Percentiles rank a stretch among this genome's conserved stretches.
phyloP scores from a whole-genome alignment of 1,284 basidiomycete genomes.

The Puccinia sorghi region DNA sequence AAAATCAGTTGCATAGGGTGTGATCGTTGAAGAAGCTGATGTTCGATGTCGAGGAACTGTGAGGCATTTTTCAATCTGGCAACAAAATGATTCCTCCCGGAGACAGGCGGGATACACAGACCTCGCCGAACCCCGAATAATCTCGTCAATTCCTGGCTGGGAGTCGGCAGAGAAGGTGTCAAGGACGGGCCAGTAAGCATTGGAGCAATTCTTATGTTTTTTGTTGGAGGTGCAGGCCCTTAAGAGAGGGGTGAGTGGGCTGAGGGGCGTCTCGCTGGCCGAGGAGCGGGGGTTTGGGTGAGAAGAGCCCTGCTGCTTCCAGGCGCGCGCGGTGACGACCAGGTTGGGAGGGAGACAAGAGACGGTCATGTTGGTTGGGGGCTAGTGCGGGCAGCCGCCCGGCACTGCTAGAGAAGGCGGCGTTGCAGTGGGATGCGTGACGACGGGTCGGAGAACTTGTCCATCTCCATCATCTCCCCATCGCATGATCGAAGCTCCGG shows the following conservation, averaged over 20 bases:
- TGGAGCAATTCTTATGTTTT: too few relatives aligned
- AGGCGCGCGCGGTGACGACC: neutral
- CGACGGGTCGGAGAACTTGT: conserved; percentile 3
- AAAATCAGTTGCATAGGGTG: too few relatives aligned
- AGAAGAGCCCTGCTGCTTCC: conserved; percentile 18
- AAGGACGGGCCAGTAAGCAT: too few relatives aligned
- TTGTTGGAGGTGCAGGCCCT: conserved; percentile 16
- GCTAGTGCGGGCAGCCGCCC: conserved; percentile 31
- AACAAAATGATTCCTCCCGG: too few relatives aligned
- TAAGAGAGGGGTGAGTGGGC: conserved; percentile 31
- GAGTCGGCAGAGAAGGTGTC: too few relatives aligned
- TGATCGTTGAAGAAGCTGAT: too few relatives aligned
- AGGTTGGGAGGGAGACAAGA: neutral
- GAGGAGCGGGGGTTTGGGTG: neutral
- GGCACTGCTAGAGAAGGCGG: conserved; percentile 23
- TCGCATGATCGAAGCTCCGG: conserved; percentile 25
- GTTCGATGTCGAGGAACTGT: too few relatives aligned
- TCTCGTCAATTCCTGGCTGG: too few relatives aligned
- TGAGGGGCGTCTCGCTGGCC: conserved; percentile 12
- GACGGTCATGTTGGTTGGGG: neutral
- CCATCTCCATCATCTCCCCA: conserved; percentile 20
- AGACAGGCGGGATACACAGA: too few relatives aligned
- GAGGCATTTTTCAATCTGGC: too few relatives aligned
- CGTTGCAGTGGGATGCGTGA: conserved; percentile 9
- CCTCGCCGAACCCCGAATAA: too few relatives aligned